Conservation (phyloP, 768 basidiomycete genomes). For the Xerocomellus dryophilus region DNA sequence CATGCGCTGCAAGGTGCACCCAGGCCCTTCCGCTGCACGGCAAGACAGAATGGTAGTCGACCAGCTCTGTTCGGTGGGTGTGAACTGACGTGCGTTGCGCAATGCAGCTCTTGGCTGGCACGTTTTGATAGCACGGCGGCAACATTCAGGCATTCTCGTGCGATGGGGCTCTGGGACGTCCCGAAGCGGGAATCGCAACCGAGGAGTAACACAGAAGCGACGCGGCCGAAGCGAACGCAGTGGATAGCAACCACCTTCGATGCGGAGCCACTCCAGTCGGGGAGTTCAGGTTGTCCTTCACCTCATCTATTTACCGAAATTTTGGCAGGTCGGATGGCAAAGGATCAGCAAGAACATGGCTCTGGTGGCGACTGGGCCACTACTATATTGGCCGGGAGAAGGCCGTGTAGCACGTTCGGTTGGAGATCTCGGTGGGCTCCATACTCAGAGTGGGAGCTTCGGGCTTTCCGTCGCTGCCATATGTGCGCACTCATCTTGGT, state of each 20-base stretch:
- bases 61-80: not conserved
- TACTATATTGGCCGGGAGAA: not conserved
- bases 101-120: constrained; percentile 9
- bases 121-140: constrained; percentile 18
- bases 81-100: not conserved
- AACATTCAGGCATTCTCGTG: constrained; percentile 1
- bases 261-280: constrained; percentile 13
- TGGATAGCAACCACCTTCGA: constrained; percentile 19
- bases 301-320: not conserved
- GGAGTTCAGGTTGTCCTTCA: not conserved
- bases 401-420: not conserved
- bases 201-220: constrained; percentile 9
- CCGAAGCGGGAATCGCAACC: constrained; percentile 4
- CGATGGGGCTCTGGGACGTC: constrained; percentile 6
- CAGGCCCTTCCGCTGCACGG: constrained; percentile 1
- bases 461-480: not conserved
- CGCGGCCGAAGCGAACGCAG: constrained; percentile 12
- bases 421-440: not conserved
- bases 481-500: constrained; percentile 9
- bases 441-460: not conserved
- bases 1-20: not conserved
- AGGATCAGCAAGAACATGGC: constrained; percentile 5
- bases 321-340: not conserved
- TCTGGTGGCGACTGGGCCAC: not conserved
- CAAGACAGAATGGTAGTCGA: constrained; percentile 10